phyloP scores from a whole-genome alignment of 2,329 filamentous ascomycete species.

The Xylariaceae sp. region DNA sequence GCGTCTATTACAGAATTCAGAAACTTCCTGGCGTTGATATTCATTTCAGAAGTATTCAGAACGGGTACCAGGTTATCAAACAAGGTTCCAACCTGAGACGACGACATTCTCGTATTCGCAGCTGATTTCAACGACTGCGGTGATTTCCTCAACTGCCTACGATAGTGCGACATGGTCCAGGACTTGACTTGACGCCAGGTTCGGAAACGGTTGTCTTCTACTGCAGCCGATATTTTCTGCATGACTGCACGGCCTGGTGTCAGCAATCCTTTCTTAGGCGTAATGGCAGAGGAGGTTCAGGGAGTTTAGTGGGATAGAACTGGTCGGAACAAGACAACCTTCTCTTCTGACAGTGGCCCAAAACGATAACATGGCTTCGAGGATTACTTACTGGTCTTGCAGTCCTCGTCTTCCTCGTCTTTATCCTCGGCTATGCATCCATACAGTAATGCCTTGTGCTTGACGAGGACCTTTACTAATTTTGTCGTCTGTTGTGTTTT shows the following conservation, averaged over 20 bases:
- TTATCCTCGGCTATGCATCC: not conserved
- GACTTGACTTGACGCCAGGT: conserved; percentile 10
- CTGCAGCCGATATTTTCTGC: not conserved
- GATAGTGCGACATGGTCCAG: not conserved
- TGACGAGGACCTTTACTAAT: not conserved
- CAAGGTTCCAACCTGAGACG: not conserved
- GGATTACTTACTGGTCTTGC: not conserved
- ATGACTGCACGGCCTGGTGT: not conserved
- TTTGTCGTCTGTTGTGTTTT: not conserved
- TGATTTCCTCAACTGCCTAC: not conserved
- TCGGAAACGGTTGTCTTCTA: conserved; percentile 8
- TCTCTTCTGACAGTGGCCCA: too few relatives aligned
- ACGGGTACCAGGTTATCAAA: not conserved
- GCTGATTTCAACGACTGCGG: too few relatives aligned
- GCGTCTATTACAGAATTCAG: not conserved
- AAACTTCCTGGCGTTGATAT: not conserved
- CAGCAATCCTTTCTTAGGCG: not conserved
- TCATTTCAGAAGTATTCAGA: conserved; percentile 1
- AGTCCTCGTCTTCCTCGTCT: not conserved
- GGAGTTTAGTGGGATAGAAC: too few relatives aligned
- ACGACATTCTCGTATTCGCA: not conserved
- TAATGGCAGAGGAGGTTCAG: not conserved
- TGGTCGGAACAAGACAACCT: too few relatives aligned
- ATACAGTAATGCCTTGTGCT: not conserved
- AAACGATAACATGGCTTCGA: too few relatives aligned